phyloP scores from a whole-genome alignment of 495 filamentous ascomycete species.

The Hypoxylon lienhwacheense region DNA sequence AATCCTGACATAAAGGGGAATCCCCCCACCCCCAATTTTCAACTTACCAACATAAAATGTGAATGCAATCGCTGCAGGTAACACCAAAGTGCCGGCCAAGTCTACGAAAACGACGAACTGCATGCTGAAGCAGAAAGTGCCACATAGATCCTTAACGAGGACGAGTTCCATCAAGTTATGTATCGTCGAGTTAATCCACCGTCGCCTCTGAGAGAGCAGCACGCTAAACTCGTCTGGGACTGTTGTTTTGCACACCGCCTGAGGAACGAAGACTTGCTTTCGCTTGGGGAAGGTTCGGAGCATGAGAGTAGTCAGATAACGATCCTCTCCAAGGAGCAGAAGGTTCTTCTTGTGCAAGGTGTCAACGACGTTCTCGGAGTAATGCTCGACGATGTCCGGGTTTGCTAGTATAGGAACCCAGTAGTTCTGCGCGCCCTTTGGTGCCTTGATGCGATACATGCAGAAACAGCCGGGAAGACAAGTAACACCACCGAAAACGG shows the following conservation, averaged over 20 bases:
- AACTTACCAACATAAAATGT: slow-evolving; percentile 90
- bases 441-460: slow-evolving; percentile 99
- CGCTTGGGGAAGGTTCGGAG: slow-evolving; percentile 98
- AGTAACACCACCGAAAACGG: slow-evolving; percentile 98
- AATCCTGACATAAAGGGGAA: neutral
- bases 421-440: slow-evolving; percentile 97
- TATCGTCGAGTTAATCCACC: slow-evolving; percentile 99
- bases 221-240: slow-evolving; percentile 93
- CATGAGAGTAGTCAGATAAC: slow-evolving; percentile 96
- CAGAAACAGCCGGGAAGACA: slow-evolving; percentile 99
- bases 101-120: slow-evolving; percentile 98
- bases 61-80: slow-evolving; percentile 94
- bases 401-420: slow-evolving; percentile 99
- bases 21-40: too few relatives aligned
- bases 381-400: slow-evolving; percentile 98
- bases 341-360: slow-evolving; percentile 98
- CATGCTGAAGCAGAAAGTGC: slow-evolving; percentile 99
- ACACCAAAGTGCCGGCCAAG: slow-evolving; percentile 87
- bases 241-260: slow-evolving; percentile 97
- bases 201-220: slow-evolving; percentile 86
- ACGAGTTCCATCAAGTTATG: slow-evolving; percentile 99
- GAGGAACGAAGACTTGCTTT: slow-evolving; percentile 97
- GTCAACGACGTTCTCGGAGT: slow-evolving; percentile 99
- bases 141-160: slow-evolving; percentile 92
- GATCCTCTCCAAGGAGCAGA: slow-evolving; percentile 92